Base-by-base conservation (phyloP, 148 eudicot genomes). In the Tetragonia tetragonoides region DNA sequence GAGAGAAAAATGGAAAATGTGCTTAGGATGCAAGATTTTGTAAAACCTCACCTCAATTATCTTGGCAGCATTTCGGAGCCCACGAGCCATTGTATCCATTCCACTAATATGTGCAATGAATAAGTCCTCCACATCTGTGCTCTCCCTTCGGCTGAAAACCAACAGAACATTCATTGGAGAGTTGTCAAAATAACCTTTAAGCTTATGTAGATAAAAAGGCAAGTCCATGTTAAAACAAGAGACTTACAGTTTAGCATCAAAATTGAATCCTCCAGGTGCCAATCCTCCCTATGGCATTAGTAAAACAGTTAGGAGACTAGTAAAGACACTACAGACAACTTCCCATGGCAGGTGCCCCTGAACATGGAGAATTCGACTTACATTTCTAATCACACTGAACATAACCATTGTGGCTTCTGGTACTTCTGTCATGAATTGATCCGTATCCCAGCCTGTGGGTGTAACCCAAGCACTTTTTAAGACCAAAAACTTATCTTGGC, bases 81-180 rank as follows among this genome's bases (percentile, higher is more conserved):
- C 98, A 69, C 98, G 98, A 63, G 99, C 99, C 78, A 96, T 82
- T 69, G 99, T 93, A 85, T 96, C 99, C 99, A 96, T 96, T 56
- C 99, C 98, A 76, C 88, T 85, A 12, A 96, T 84, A 76, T 96
- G 99, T 68, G 99, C 98, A 67, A 96, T 93, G 76, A 96, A 96
- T 75, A 96, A 79, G 83, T 96, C 99, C 85, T 93, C 98, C 34
- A 96, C 99, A 86, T 96, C 99, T 10, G 99, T 96, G 87, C 99
- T 96, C 85, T 96, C 99, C 79, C 99, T 88, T 83, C 99, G 95
- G 41, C 98, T 91, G 88, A 79, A 81, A 76, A 28, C 34, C 34
- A 16, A 74, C 69, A 81, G 6, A 44, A 49, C 65, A 67, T 41
- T 76, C 44, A 66, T 64, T 17, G 11, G n/a, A 68, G 21, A 57